Conservation (phyloP, 495 filamentous ascomycete genomes). For the Aspergillus campestris region DNA sequence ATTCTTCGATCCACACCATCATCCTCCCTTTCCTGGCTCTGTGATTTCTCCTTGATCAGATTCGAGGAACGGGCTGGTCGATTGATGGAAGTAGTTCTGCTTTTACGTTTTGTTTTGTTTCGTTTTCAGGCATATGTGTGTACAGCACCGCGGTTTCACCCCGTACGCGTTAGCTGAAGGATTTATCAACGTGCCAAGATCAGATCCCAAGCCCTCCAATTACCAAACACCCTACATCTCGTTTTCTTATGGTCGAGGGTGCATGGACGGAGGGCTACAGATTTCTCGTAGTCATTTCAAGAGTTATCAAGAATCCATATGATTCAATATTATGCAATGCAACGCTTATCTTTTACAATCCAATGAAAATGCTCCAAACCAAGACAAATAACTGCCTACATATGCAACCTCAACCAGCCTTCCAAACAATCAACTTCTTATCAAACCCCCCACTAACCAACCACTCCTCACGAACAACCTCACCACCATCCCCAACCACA, state of each 20-base stretch:
- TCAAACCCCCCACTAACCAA: constrained; percentile 65
- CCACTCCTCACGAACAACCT: constrained; percentile 39
- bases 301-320: constrained; percentile 4
- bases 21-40: neutral
- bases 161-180: constrained; percentile 92
- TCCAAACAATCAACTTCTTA: constrained; percentile 55
- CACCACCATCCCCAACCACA: constrained; percentile 18
- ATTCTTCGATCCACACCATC: neutral
- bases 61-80: constrained; percentile 1
- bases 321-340: neutral
- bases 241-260: constrained; percentile 56
- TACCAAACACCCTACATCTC: constrained; percentile 80
- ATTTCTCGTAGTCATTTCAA: constrained; percentile 24
- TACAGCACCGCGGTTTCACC: constrained; percentile 77
- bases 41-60: neutral
- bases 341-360: neutral
- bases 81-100: constrained; percentile 3
- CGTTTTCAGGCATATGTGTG: constrained; percentile 87
- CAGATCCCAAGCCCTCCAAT: constrained; percentile 56
- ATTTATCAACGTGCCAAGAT: constrained; percentile 90
- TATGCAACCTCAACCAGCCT: constrained; percentile 8
- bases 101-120: constrained; percentile 5
- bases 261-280: constrained; percentile 80
- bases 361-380: no score
- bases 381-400: neutral